Base-by-base conservation (phyloP, 306 rosid species). In the Ormosia semicastrata region DNA sequence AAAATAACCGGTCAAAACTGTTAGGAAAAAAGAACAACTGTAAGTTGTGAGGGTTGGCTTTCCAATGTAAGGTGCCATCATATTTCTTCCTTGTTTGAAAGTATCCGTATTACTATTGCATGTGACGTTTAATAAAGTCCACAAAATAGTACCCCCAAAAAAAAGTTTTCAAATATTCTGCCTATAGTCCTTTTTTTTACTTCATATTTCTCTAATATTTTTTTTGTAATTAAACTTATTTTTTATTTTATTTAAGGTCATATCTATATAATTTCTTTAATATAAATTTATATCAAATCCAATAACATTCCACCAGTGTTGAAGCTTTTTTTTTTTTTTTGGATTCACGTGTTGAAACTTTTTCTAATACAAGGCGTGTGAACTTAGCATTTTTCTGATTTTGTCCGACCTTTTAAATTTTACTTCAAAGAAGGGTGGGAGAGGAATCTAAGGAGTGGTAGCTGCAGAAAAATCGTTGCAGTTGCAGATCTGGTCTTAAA, bases 401-500 rank as follows among this genome's bases (percentile, higher is more conserved):
- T 62, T 14, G 50, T 63, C 54, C 6, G 4, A 79, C 30, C 34
- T 52, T 84, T 78, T 18, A 18, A 39, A 69, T 76, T 60, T 84
- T 78, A 15, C 15, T 70, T 29, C 81, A 85, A 66, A 59, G 44
- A 67, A 66, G 73, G 64, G 75, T 54, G 54, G 49, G 52, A 66
- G 84, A 58, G 87, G 90, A 83, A 86, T 88, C 90, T 79, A 77
- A 44, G 76, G 80, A 53, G 66, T 39, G 71, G 71, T 68, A 77
- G 84, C 67, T 57, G 86, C 82, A 73, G 65, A 77, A 78, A 83
- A 85, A 54, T 66, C 10, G 54, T 60, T 83, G 80, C 71, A 75
- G 70, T 81, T 82, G 82, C 86, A 88, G 86, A 88, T 83, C 94
- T 83, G 85, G 82, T 80, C 87, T 78, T 69, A 18, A n/a, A 8